These are phyloP conservation scores for Harrya chromipes DNA, from an alignment of 768 basidiomycete genomes.

Conservation along the genomic window DNA sequence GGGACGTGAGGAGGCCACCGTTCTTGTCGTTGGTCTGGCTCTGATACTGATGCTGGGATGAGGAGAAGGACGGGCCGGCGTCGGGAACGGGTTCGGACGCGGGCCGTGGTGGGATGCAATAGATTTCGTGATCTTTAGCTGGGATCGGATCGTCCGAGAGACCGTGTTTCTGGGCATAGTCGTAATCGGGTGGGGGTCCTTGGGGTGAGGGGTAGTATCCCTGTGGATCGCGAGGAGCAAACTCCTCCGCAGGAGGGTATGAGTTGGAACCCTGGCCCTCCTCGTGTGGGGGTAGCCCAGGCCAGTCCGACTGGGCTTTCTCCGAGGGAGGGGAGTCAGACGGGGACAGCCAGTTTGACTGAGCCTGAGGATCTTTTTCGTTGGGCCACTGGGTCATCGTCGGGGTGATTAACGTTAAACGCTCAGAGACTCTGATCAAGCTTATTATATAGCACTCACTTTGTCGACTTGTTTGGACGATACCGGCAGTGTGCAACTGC, in stretches of 20 bases:
- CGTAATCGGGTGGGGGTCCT: constrained; percentile 13
- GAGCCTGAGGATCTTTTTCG: constrained; percentile 25
- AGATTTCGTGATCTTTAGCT: no score
- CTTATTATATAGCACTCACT: not conserved
- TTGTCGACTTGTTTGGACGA: no score
- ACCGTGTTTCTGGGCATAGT: constrained; percentile 2
- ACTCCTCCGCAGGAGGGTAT: not conserved
- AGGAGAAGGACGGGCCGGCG: not conserved
- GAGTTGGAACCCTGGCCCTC: no score
- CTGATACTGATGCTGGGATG: no score
- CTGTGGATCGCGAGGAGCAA: constrained; percentile 13
- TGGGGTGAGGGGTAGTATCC: constrained; percentile 5
- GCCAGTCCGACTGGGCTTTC: no score
- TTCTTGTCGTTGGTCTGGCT: not conserved
- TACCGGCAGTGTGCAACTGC: no score
- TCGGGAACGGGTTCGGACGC: not conserved
- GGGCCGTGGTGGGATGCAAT: not conserved
- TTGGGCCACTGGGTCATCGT: constrained; percentile 21
- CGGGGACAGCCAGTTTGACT: constrained; percentile 10
- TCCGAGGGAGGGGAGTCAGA: not conserved
- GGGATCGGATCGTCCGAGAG: not conserved
- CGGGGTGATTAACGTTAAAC: not conserved
- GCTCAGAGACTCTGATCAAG: no score
- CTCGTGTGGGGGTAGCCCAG: no score
- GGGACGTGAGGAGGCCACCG: constrained; percentile 11